Evolutionary conservation across 768 basidiomycete species (phyloP).

Genomic region (Saitozyma sp.): DNA sequence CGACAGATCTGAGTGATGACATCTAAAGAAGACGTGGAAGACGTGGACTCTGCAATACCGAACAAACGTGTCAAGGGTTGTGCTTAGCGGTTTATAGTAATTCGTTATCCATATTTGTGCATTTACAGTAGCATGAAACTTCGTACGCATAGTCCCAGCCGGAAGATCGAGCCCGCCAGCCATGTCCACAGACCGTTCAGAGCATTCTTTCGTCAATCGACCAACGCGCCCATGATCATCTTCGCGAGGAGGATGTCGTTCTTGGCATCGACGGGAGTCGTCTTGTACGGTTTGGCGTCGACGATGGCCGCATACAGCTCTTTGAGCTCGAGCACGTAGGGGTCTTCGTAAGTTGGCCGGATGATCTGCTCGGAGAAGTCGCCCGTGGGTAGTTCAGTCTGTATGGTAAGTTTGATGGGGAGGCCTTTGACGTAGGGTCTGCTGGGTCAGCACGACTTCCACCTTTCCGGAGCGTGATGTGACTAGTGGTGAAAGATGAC

Average conservation of each 20-base stretch:
- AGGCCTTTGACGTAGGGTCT: slow-evolving; percentile 49
- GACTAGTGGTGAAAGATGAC: slow-evolving; percentile 19
- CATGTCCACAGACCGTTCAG: too few relatives aligned
- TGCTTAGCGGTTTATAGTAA: too few relatives aligned
- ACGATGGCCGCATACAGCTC: slow-evolving; percentile 27
- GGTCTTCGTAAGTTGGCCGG: slow-evolving; percentile 43
- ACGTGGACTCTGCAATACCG: too few relatives aligned
- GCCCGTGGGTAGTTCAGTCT: slow-evolving; percentile 17
- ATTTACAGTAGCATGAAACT: too few relatives aligned
- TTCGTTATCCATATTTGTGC: too few relatives aligned
- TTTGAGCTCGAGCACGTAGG: slow-evolving; percentile 45
- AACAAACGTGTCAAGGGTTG: too few relatives aligned
- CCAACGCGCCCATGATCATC: slow-evolving; percentile 42
- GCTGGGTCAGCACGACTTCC: slow-evolving; percentile 5
- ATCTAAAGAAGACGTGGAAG: too few relatives aligned
- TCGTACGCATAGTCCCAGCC: too few relatives aligned
- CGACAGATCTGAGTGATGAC: too few relatives aligned
- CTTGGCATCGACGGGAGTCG: slow-evolving; percentile 32
- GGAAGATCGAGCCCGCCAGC: too few relatives aligned
- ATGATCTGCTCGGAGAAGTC: slow-evolving; percentile 29
- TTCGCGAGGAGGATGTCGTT: slow-evolving; percentile 28
- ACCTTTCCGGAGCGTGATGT: not conserved
- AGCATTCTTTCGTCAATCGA: slow-evolving; percentile 14
- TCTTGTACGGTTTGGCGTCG: slow-evolving; percentile 27
- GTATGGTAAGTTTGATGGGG: slow-evolving; percentile 34